Evolutionary conservation across 2,329 filamentous ascomycete species (phyloP).

Genomic region (Diaporthe nobilis): DNA sequence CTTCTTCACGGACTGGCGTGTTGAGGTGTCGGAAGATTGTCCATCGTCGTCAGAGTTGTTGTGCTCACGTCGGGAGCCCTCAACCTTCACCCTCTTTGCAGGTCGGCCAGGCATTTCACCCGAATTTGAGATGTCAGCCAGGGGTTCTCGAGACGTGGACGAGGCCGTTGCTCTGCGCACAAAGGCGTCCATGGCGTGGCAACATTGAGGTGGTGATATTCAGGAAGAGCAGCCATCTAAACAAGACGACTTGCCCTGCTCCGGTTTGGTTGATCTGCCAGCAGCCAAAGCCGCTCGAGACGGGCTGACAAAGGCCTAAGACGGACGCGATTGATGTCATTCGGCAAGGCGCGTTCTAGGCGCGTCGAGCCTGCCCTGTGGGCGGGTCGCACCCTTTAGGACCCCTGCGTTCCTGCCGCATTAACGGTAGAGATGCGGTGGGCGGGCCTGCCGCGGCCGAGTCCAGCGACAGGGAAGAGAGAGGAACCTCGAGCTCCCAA

Average conservation of each 20-base stretch:
- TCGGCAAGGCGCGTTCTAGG: conserved; percentile 22
- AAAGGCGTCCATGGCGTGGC: conserved; percentile 49
- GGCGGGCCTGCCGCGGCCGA: background rate
- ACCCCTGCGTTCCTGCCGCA: conserved; percentile 14
- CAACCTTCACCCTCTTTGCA: conserved; percentile 53
- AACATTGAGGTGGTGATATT: background rate
- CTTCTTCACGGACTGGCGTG: conserved; percentile 22
- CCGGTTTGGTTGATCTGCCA: background rate
- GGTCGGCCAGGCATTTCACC: conserved; percentile 48
- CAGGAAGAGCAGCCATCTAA: background rate
- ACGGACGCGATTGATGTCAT: conserved; percentile 34
- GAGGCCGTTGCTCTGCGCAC: conserved; percentile 44
- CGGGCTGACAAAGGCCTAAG: conserved; percentile 25
- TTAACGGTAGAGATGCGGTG: background rate
- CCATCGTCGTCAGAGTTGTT: conserved; percentile 53
- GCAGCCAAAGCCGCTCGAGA: background rate
- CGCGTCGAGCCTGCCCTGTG: conserved; percentile 8
- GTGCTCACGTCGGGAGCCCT: conserved; percentile 43
- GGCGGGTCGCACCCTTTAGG: conserved; percentile 18
- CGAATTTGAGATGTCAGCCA: conserved; percentile 43
- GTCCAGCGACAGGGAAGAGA: background rate
- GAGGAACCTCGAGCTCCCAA: background rate
- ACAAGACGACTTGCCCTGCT: background rate
- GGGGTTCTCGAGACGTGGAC: conserved; percentile 38
- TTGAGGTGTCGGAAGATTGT: conserved; percentile 41